Conservation (phyloP, 1,284 basidiomycete genomes). For the Moesziomyces parantarcticus region DNA sequence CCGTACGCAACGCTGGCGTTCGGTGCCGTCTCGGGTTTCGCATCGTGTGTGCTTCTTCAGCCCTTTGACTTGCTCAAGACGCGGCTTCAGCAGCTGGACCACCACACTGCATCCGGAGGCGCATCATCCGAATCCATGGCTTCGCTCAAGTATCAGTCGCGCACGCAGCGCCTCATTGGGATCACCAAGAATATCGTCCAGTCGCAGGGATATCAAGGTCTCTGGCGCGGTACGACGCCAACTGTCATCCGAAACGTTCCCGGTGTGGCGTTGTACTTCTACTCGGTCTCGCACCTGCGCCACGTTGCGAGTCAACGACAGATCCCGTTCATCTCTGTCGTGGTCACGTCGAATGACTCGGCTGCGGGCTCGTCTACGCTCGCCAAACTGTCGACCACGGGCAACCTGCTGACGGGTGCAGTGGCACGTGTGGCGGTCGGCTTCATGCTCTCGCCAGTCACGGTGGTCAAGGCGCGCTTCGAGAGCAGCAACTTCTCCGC, state of each 20-base stretch:
- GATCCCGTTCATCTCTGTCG: conserved; percentile 60
- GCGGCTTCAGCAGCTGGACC: conserved; percentile 60
- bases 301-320: conserved; percentile 47
- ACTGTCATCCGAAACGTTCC: conserved; percentile 65
- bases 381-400: conserved; percentile 77
- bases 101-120: conserved; percentile 3
- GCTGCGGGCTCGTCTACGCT: conserved; percentile 52
- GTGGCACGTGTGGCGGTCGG: conserved; percentile 85
- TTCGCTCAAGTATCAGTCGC: conserved; percentile 18
- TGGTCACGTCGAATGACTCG: conserved; percentile 63
- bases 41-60: conserved; percentile 64
- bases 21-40: conserved; percentile 61
- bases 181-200: conserved; percentile 43
- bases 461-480: conserved; percentile 86
- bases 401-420: conserved; percentile 90
- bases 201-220: conserved; percentile 54
- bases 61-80: conserved; percentile 67
- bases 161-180: conserved; percentile 40
- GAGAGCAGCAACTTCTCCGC: conserved; percentile 60
- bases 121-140: not conserved
- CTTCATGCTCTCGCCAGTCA: conserved; percentile 89
- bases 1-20: conserved; percentile 61
- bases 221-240: conserved; percentile 65
- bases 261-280: conserved; percentile 67
- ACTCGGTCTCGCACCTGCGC: conserved; percentile 62